phyloP scores from a whole-genome alignment of 2,329 filamentous ascomycete species.

The Ustilaginoidea virens region DNA sequence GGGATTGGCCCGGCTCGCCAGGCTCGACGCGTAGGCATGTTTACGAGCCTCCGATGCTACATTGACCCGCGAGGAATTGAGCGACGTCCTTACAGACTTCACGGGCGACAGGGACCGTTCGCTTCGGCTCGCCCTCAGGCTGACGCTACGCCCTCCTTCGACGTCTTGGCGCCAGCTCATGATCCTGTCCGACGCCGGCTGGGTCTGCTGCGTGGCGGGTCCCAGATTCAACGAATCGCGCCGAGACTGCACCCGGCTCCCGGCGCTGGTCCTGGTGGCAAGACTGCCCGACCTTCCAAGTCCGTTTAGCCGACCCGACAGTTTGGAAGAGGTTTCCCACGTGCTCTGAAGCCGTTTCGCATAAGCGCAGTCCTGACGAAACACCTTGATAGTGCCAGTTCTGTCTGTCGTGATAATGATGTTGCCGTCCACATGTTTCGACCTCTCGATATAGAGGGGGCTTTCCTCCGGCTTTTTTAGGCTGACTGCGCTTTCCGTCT shows the following conservation, averaged over 20 bases:
- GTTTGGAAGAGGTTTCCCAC: conserved; percentile 64
- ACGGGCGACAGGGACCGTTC: conserved; percentile 41
- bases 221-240: conserved; percentile 35
- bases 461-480: conserved; percentile 45
- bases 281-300: conserved; percentile 44
- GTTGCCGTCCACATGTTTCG: conserved; percentile 63
- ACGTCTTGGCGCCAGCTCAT: conserved; percentile 70
- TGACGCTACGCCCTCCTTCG: conserved; percentile 25
- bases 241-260: conserved; percentile 32
- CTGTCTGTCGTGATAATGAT: conserved; percentile 89
- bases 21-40: conserved; percentile 22
- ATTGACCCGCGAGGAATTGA: conserved; percentile 21
- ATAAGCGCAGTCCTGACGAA: conserved; percentile 85
- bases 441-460: conserved; percentile 62
- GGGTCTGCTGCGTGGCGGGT: conserved; percentile 13
- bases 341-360: conserved; percentile 59
- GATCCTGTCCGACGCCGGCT: conserved; percentile 53
- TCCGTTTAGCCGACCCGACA: conserved; percentile 49
- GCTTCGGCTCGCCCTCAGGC: conserved; percentile 26
- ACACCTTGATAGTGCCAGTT: conserved; percentile 80
- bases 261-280: conserved; percentile 34
- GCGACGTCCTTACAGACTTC: conserved; percentile 23
- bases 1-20: conserved; percentile 10
- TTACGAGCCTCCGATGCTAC: conserved; percentile 30
- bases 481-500: conserved; percentile 17